Conservation (phyloP, 768 basidiomycete species). For the Mrakia frigida region DNA sequence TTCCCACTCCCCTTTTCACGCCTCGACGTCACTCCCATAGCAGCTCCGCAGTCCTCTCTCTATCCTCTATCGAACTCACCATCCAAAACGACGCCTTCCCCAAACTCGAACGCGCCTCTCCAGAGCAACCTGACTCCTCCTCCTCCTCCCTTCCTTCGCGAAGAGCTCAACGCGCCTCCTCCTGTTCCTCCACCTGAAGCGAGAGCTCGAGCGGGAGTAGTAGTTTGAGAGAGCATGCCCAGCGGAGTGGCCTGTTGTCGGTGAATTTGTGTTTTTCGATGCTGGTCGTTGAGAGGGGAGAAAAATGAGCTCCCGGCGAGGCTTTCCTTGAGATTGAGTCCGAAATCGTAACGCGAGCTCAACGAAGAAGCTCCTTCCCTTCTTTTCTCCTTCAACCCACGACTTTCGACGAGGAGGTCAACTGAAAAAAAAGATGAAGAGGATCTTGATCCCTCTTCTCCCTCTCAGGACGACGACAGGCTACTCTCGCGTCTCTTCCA, state of each 20-base stretch:
- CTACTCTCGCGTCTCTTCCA: background rate
- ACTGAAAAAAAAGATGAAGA: too few relatives aligned
- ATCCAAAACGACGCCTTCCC: background rate
- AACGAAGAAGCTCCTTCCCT: background rate
- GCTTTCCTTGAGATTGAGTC: too few relatives aligned
- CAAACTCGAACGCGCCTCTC: constrained; percentile 5
- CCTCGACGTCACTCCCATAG: background rate
- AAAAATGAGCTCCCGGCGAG: too few relatives aligned
- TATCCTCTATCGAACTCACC: background rate
- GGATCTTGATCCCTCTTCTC: background rate
- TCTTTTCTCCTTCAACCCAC: background rate
- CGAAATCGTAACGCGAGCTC: too few relatives aligned
- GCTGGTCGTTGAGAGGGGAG: background rate
- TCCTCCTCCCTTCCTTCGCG: background rate
- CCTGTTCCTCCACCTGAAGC: background rate
- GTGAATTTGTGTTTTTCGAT: background rate
- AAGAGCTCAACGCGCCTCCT: background rate
- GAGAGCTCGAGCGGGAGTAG: background rate
- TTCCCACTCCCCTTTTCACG: background rate
- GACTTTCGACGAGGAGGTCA: too few relatives aligned
- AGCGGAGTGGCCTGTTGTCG: background rate
- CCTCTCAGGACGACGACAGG: background rate
- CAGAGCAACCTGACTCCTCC: constrained; percentile 16
- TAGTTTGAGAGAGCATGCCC: background rate
- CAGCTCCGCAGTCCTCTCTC: background rate